A percentile compares a stretch with the other conserved stretches of the same genome.
These are phyloP conservation scores for Suhomyces panamericanus DNA, from an alignment of 1,139 yeast genomes.

Conservation along the genomic window DNA sequence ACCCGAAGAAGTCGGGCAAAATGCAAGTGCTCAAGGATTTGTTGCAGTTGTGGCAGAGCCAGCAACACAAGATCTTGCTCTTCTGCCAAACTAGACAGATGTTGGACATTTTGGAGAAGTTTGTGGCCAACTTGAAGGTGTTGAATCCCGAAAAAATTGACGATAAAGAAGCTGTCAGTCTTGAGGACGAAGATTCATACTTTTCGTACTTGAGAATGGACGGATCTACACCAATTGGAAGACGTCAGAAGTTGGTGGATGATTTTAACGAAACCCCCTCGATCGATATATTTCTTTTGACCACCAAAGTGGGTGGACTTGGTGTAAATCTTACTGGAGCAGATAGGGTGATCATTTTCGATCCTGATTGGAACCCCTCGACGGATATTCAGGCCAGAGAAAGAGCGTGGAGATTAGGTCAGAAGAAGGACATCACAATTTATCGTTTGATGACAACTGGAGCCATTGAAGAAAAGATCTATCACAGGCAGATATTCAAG, in stretches of 20 bases:
- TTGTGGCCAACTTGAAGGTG: slow-evolving; percentile 45
- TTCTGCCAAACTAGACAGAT: slow-evolving; percentile 94
- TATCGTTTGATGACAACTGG: slow-evolving; percentile 94
- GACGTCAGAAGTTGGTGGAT: slow-evolving; percentile 79
- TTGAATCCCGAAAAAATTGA: slow-evolving; percentile 16
- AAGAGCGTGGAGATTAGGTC: slow-evolving; percentile 96
- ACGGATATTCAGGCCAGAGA: slow-evolving; percentile 97
- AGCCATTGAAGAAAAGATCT: slow-evolving; percentile 92
- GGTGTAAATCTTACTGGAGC: slow-evolving; percentile 97
- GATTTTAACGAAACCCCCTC: slow-evolving; percentile 62
- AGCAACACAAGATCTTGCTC: slow-evolving; percentile 74
- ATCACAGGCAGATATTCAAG: slow-evolving; percentile 94
- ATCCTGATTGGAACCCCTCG: slow-evolving; percentile 99
- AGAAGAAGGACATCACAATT: slow-evolving; percentile 88
- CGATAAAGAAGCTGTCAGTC: slow-evolving; percentile 15
- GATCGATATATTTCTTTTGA: slow-evolving; percentile 69
- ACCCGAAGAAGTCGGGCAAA: slow-evolving; percentile 77
- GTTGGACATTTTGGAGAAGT: slow-evolving; percentile 79
- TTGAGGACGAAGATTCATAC: slow-evolving; percentile 16
- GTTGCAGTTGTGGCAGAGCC: slow-evolving; percentile 71
- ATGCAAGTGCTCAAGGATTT: slow-evolving; percentile 84
- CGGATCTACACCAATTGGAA: slow-evolving; percentile 81
- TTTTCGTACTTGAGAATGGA: slow-evolving; percentile 82
- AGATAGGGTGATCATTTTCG: slow-evolving; percentile 87
- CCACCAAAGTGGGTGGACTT: slow-evolving; percentile 94